Evolutionary conservation across 2,329 filamentous ascomycete species (phyloP).

Genomic region (Aspergillaceae sp.): DNA sequence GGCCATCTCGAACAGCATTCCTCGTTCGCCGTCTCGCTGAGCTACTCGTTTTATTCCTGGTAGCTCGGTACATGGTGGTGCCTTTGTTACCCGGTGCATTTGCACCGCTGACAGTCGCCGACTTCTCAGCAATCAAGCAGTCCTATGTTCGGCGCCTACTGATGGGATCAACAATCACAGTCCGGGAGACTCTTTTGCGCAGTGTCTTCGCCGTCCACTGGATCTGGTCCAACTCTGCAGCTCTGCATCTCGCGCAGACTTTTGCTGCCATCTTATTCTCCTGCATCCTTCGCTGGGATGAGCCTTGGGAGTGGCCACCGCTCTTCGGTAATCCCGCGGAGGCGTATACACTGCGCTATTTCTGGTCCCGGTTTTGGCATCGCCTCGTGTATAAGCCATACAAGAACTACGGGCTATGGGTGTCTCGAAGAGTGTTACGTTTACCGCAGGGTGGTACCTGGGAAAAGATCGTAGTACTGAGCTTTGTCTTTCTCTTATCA

Average conservation of each 20-base stretch:
- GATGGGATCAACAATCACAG: neutral
- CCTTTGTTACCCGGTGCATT: neutral
- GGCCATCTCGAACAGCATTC: neutral
- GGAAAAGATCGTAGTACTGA: neutral
- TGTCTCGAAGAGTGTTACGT: neutral
- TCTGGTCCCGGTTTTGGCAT: conserved; percentile 3
- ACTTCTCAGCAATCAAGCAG: neutral
- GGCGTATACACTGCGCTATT: conserved; percentile 1
- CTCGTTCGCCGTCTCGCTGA: neutral
- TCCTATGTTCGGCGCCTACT: neutral
- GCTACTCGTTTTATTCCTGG: neutral
- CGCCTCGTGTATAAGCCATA: neutral
- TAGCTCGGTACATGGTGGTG: neutral
- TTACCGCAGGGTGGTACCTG: neutral
- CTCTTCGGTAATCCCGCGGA: conserved; percentile 5
- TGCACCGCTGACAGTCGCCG: neutral
- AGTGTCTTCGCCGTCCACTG: conserved; percentile 1
- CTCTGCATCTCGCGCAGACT: neutral
- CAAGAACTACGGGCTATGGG: neutral
- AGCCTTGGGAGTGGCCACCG: conserved; percentile 3
- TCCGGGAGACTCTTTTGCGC: neutral
- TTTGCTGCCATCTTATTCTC: conserved; percentile 2
- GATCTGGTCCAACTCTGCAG: conserved; percentile 1
- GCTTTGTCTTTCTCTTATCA: conserved; percentile 1
- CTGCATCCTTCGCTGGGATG: conserved; percentile 3